phyloP scores from a whole-genome alignment of 1,139 yeast genomes.

The Hyphopichia burtonii region DNA sequence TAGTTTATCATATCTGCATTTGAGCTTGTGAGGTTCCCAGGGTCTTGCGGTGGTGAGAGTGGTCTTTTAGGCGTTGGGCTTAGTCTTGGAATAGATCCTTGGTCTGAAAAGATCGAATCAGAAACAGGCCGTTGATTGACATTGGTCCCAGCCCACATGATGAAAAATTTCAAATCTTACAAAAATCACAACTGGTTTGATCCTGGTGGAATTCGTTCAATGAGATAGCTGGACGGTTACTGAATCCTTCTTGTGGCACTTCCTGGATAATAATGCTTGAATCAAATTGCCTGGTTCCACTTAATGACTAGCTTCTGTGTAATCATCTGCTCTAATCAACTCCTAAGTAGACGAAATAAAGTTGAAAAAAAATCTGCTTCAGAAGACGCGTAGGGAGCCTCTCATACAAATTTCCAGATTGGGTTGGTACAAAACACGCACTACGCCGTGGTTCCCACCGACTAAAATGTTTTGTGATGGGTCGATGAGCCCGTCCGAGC shows the following conservation, averaged over 20 bases:
- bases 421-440: neutral
- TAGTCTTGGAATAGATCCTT: neutral
- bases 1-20: constrained; percentile 1
- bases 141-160: constrained; percentile 2
- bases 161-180: neutral
- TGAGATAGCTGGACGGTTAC: neutral
- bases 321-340: neutral
- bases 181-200: neutral
- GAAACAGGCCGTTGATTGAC: neutral
- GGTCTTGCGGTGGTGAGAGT: neutral
- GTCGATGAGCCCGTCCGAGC: neutral
- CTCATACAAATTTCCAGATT: neutral
- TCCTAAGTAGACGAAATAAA: neutral
- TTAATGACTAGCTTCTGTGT: neutral
- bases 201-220: neutral
- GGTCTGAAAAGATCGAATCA: neutral
- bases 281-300: neutral
- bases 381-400: neutral
- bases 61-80: neutral
- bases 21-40: neutral
- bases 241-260: neutral
- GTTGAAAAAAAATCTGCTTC: neutral
- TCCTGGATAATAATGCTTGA: neutral
- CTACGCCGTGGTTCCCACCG: neutral
- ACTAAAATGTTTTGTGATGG: neutral